Evolutionary conservation across 202 grass and related monocot genomes (phyloP), one percentile per base, ranked within the genome.

Genomic region (Carex arenaria): DNA sequence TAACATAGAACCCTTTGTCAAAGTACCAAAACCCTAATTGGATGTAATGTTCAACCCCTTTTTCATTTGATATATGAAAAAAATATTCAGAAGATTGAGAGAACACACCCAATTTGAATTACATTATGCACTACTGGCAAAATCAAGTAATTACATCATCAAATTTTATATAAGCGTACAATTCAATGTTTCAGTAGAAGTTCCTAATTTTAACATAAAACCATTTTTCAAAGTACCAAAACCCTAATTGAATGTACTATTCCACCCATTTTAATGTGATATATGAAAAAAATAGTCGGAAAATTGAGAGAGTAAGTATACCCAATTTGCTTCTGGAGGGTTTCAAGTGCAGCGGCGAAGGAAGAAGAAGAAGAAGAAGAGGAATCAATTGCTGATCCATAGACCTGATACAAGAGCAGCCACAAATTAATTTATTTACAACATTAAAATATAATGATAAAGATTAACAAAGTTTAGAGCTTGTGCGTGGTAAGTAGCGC

Each of bases 301-400:
- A 28, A n/a, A 81, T 64, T 40, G 10, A 53, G 66, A 89, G 63
- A 57, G 13, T 19, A 49, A 56, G 18, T 20, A 36, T 83, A 84
- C 70, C 82, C 78, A 49, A 92, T 87, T 86, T 80, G 85, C 51
- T 67, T 34, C 76, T 90, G 89, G 18, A 94, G 85, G 19, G 81
- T 84, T 20, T 86, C 85, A 51, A 91, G 85, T 56, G 85, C 89
- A 0, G 80, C 64, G 7, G 85, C 52, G 87, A 89, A 92, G 45
- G 82, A 80, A 57, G 84, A 85, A 57, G 84, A 85, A 40, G 32
- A 34, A 36, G 4, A 45, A 10, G 42, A 45, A 12, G 89, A 22
- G 4, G 84, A 51, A 1, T n/a, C 43, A 13, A 52, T 51, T 67
- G 32, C 43, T 68, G 80, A 60, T 82, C 14, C 62, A 52, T 34